Base-by-base conservation (phyloP, 2,329 filamentous ascomycete species). In the Phaeosphaeriaceae sp. region DNA sequence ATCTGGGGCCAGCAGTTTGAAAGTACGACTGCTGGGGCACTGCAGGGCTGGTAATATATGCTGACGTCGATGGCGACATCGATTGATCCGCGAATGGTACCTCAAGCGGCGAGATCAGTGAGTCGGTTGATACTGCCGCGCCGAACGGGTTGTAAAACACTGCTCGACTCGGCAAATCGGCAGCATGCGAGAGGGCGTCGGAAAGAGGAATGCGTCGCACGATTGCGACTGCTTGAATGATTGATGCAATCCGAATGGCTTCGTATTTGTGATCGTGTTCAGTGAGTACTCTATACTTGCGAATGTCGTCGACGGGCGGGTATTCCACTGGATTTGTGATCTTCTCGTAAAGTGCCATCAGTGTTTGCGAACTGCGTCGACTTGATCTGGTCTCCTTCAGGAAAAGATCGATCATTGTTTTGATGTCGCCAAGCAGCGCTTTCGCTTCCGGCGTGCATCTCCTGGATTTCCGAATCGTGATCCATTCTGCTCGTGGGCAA, bases 171-270 rank as follows among this genome's bases (percentile, higher is more conserved):
- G 53, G 51, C 1, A 54, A 31, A 25, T 61, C 48, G 9, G 61
- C 54, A 9, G 57, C 67, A 20, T 52, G 49, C 9, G 50, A 24
- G n/a, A 76, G 58, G 1, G 72, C 69, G 9, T 68, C 58, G 1
- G 76, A 77, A 1, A 78, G 56, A 1, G 71, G 68, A 0, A 64
- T 51, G 2, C 69, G 60, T 9, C 62, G 55, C 1, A 70, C 53
- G 22, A 79, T 73, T 1, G 76, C 73, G 3, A 63, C 70, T 7
- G 76, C 73, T 61, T 71, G 71, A 13, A 79, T 60, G 10, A 74
- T 51, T 6, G 70, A 63, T 1, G 72, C 58, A 13, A 78, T 63
- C 0, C 76, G 74, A n/a, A 74, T 64, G 1, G 74, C 74, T 51
- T 79, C 76, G 57, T 78, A 77, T 47, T 61, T 74, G 67, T 68